phyloP scores from a whole-genome alignment of 140 eudicot species.

The Oenanthe javanica region DNA sequence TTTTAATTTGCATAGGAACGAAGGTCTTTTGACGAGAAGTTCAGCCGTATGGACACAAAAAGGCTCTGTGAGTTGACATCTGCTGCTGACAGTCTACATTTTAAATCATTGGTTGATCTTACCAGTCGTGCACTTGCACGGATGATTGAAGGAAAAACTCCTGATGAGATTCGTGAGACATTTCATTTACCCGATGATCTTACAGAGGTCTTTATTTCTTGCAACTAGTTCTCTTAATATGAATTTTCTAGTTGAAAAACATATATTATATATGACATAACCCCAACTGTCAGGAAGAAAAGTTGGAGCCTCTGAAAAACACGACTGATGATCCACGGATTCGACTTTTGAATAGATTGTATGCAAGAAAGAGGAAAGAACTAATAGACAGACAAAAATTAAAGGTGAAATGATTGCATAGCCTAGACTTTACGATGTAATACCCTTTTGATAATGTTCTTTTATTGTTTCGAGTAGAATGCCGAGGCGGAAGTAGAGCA shows the following conservation, averaged over 20 bases:
- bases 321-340: slow-evolving; percentile 84
- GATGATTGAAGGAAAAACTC: slow-evolving; percentile 85
- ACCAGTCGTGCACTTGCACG: slow-evolving; percentile 97
- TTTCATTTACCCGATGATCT: slow-evolving; percentile 92
- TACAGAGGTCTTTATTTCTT: slow-evolving; percentile 71
- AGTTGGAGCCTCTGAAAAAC: slow-evolving; percentile 80
- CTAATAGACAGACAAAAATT: slow-evolving; percentile 59
- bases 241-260: slow-evolving; percentile 8
- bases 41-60: slow-evolving; percentile 80
- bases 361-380: slow-evolving; percentile 93
- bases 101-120: slow-evolving; percentile 80
- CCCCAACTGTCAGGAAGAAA: slow-evolving; percentile 62
- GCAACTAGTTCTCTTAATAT: slow-evolving; percentile 21
- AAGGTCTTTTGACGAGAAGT: slow-evolving; percentile 80
- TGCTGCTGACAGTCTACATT: slow-evolving; percentile 84
- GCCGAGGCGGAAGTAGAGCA: slow-evolving; percentile 60
- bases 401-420: slow-evolving; percentile 37
- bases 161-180: slow-evolving; percentile 88
- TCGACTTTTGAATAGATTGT: slow-evolving; percentile 71
- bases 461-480: slow-evolving; percentile 28
- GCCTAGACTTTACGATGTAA: background rate
- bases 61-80: slow-evolving; percentile 87
- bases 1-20: slow-evolving; percentile 49
- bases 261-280: slow-evolving; percentile 14
- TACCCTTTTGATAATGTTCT: background rate